phyloP scores from a whole-genome alignment of 805 yeast genomes.

The Lachancea meyersii region DNA sequence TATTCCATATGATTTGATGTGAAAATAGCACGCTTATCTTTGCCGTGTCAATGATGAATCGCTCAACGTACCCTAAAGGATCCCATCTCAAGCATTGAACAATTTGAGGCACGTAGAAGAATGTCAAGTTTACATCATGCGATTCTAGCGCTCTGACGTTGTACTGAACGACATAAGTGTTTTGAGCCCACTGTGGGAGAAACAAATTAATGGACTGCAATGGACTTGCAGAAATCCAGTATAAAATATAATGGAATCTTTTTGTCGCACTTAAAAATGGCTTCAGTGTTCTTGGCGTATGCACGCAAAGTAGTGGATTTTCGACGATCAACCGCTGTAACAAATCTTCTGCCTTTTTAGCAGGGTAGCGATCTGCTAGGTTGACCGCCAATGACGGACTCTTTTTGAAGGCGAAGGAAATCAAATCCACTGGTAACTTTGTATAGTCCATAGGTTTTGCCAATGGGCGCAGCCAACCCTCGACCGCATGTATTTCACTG shows the following conservation, averaged over 20 bases:
- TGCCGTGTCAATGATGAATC: constrained; percentile 87
- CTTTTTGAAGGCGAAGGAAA: constrained; percentile 54
- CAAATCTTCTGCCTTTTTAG: constrained; percentile 25
- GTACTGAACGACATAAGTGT: constrained; percentile 71
- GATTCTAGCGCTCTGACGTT: constrained; percentile 84
- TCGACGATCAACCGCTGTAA: constrained; percentile 42
- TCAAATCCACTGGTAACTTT: constrained; percentile 34
- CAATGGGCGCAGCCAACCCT: constrained; percentile 63
- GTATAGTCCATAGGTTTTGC: constrained; percentile 29
- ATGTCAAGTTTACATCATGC: constrained; percentile 80
- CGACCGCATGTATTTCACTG: constrained; percentile 65
- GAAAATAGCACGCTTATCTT: constrained; percentile 86
- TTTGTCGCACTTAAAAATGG: constrained; percentile 14
- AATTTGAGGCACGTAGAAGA: constrained; percentile 96
- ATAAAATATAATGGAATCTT: constrained; percentile 37
- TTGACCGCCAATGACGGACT: constrained; percentile 71
- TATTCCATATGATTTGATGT: constrained; percentile 97
- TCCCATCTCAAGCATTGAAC: constrained; percentile 89
- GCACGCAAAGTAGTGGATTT: constrained; percentile 47
- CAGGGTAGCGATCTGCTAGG: constrained; percentile 51
- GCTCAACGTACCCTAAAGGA: constrained; percentile 73
- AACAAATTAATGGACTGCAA: constrained; percentile 79
- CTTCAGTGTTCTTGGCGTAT: constrained; percentile 21
- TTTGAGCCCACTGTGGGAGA: constrained; percentile 61
- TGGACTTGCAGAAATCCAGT: constrained; percentile 77